Conservation (phyloP, 2,329 filamentous ascomycete genomes). For the Xylariales sp. region DNA sequence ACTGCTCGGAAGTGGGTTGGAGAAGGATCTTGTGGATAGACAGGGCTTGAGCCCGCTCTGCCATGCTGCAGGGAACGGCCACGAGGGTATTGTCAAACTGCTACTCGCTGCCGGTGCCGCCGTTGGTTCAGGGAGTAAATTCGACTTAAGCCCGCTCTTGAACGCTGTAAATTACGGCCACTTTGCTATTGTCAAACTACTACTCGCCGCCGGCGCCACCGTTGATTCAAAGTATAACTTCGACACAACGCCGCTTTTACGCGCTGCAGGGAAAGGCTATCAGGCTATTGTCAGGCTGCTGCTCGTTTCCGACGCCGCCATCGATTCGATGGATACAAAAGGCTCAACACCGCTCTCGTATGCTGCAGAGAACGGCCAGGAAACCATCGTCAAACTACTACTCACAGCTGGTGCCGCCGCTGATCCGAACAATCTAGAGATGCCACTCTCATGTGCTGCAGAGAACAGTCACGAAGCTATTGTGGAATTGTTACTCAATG, state of each 20-base stretch:
- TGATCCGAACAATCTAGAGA: background rate
- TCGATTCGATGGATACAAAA: constrained; percentile 6
- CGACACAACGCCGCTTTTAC: background rate
- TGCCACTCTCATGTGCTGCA: background rate
- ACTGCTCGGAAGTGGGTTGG: too few relatives aligned
- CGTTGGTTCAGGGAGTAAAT: too few relatives aligned
- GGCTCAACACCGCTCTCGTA: background rate
- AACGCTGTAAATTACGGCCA: too few relatives aligned
- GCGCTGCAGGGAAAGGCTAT: background rate
- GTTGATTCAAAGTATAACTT: background rate
- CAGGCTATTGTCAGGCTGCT: background rate
- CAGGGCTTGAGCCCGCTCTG: too few relatives aligned
- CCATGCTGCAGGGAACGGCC: too few relatives aligned
- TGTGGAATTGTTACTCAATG: background rate
- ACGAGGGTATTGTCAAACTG: too few relatives aligned
- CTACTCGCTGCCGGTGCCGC: too few relatives aligned
- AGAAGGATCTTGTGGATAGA: too few relatives aligned
- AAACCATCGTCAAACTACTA: background rate
- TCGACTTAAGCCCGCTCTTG: too few relatives aligned
- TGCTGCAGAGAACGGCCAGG: background rate
- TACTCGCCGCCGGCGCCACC: too few relatives aligned
- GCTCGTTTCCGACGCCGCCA: background rate
- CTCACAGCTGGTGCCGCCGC: background rate
- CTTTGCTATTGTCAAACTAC: too few relatives aligned
- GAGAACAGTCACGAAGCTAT: background rate